Evolutionary conservation across 768 basidiomycete species (phyloP).

Genomic region (Mycena vulgaris): DNA sequence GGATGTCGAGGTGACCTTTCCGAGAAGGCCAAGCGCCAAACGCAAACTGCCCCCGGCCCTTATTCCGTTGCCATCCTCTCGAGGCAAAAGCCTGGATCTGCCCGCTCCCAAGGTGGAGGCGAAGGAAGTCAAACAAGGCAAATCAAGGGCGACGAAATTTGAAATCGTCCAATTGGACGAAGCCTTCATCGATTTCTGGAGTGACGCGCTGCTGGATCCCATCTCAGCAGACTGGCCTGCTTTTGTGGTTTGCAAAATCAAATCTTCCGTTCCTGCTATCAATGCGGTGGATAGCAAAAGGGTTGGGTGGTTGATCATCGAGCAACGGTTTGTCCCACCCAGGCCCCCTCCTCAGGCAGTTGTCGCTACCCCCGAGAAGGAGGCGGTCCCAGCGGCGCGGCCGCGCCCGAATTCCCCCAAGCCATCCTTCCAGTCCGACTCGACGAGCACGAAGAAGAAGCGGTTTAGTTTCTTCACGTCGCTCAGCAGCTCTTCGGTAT

Average conservation of each 20-base stretch:
- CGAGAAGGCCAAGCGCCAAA: slow-evolving; percentile 55
- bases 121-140: slow-evolving; percentile 44
- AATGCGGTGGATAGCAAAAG: slow-evolving; percentile 53
- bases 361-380: slow-evolving; percentile 30
- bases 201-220: slow-evolving; percentile 80
- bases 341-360: slow-evolving; percentile 48
- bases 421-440: slow-evolving; percentile 62
- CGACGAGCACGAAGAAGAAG: slow-evolving; percentile 68
- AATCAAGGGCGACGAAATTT: slow-evolving; percentile 60
- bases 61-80: slow-evolving; percentile 39
- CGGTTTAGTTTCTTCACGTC: slow-evolving; percentile 75
- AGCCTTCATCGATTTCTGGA: slow-evolving; percentile 89
- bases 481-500: slow-evolving; percentile 49
- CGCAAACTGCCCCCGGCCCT: slow-evolving; percentile 41
- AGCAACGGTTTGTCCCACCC: slow-evolving; percentile 67
- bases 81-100: slow-evolving; percentile 47
- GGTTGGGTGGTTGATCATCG: slow-evolving; percentile 78
- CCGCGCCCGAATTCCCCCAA: slow-evolving; percentile 58
- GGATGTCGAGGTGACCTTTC: slow-evolving; percentile 70
- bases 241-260: slow-evolving; percentile 81
- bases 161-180: slow-evolving; percentile 78
- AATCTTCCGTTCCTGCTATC: slow-evolving; percentile 50
- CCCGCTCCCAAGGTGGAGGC: slow-evolving; percentile 35
- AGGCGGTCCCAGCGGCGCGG: slow-evolving; percentile 37
- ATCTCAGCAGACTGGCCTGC: slow-evolving; percentile 76